phyloP scores from a whole-genome alignment of 179 eudicot genomes.

The Dionaea muscipula region DNA sequence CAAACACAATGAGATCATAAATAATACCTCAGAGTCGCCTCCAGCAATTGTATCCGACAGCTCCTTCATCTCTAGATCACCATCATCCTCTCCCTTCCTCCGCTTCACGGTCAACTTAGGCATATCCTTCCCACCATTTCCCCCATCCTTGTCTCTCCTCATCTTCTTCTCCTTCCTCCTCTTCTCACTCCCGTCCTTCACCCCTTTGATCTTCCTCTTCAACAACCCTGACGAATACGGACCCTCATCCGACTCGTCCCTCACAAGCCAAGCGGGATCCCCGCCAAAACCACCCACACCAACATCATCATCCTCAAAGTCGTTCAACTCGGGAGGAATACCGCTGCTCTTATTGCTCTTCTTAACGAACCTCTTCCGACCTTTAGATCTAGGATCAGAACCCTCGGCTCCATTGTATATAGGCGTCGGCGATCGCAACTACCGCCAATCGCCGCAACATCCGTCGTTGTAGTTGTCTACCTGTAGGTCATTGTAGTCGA shows the following conservation, averaged over 20 bases:
- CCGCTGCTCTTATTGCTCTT: conserved; percentile 28
- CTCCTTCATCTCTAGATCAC: conserved; percentile 74
- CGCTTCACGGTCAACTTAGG: conserved; percentile 38
- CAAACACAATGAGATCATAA: neutral
- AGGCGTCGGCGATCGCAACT: conserved; percentile 45
- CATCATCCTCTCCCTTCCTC: conserved; percentile 36
- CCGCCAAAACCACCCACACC: conserved; percentile 14
- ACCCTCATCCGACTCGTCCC: conserved; percentile 29
- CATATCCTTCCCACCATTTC: conserved; percentile 21
- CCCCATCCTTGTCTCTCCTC: conserved; percentile 22
- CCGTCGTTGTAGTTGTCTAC: conserved; percentile 28
- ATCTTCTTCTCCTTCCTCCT: conserved; percentile 28
- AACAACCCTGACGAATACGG: conserved; percentile 18
- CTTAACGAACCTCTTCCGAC: conserved; percentile 61
- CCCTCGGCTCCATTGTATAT: conserved; percentile 21
- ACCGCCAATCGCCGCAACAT: conserved; percentile 30
- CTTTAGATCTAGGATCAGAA: conserved; percentile 28
- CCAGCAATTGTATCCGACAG: conserved; percentile 89
- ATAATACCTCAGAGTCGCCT: conserved; percentile 61
- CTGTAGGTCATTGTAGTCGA: conserved; percentile 6
- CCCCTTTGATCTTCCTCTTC: conserved; percentile 49
- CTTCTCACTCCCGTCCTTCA: conserved; percentile 25
- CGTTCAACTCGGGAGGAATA: conserved; percentile 28
- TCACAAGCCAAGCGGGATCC: conserved; percentile 12
- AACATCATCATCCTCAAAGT: conserved; percentile 30